Evolutionary conservation across 441 rosid genomes (phyloP), one percentile per base, ranked within the genome.

Genomic region (Melastoma candidum): DNA sequence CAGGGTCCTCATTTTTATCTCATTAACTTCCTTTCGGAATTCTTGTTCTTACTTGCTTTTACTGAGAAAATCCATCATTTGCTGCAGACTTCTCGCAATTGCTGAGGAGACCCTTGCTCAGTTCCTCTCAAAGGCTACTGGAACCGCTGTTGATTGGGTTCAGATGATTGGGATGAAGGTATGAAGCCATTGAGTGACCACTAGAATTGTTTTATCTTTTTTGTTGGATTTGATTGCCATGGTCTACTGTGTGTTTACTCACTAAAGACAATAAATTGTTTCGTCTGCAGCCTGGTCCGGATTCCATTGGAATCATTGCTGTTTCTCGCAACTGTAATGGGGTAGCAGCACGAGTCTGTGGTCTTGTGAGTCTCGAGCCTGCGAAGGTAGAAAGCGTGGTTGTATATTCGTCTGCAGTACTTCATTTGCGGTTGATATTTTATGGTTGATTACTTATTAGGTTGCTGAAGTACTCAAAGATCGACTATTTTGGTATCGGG

Each of bases 1-100:
- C 97, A 72, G 96, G 96, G 97, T 87, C 51, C 58, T 74, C 41
- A 36, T 39, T 53, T 11, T 22, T 3, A 24, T 14, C n/a, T 36
- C 8, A 1, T 36, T 36, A 9, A 44, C 14, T 26, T 2, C 2
- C 3, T 14, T 4, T n/a, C 4, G 12, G 13, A 49, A 27, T 14
- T 12, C 1, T n/a, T 11, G 6, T 25, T 41, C 52, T 61, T 9
- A 51, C 11, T 7, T 14, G 12, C 22, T 46, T 41, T 39, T 11
- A 57, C 48, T 7, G 10, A 12, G 1, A 12, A 8, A n/a, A 12
- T 51, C 27, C 26, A 7, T 12, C 50, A 12, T 4, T 61, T 32
- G 22, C 48, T 32, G 48, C 41, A 62, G 66, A 44, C 66, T 62
- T 55, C 58, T 62, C 36, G 55, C 60, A 43, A 62, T 62, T 26